Conservation (phyloP, 1,284 basidiomycete genomes). For the Tilletia setariae region DNA sequence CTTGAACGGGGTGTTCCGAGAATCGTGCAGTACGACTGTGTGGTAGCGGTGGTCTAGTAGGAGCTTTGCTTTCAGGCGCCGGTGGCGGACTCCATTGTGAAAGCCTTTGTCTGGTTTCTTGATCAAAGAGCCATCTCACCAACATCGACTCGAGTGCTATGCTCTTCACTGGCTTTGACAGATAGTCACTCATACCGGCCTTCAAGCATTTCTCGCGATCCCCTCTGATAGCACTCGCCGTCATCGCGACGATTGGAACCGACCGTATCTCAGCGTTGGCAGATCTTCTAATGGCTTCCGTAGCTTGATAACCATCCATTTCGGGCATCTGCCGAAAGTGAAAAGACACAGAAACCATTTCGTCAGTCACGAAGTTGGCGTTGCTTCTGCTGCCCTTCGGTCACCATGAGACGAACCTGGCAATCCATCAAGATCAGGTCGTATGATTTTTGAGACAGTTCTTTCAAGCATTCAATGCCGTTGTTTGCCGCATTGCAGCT, state of each 20-base stretch:
- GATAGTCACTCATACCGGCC: slow-evolving; percentile 48
- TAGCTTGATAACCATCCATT: slow-evolving; percentile 48
- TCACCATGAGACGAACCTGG: slow-evolving; percentile 12
- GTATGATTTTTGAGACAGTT: slow-evolving; percentile 37
- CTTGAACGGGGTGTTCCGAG: background rate
- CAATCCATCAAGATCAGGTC: slow-evolving; percentile 33
- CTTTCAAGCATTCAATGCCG: slow-evolving; percentile 43
- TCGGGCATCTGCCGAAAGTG: slow-evolving; percentile 36
- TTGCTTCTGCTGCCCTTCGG: too few relatives aligned
- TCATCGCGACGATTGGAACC: slow-evolving; percentile 48
- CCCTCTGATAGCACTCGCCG: slow-evolving; percentile 45
- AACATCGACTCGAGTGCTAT: slow-evolving; percentile 41
- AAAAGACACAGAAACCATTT: slow-evolving; percentile 24
- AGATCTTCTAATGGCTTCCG: slow-evolving; percentile 36
- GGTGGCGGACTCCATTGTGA: slow-evolving; percentile 31
- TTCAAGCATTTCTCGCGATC: slow-evolving; percentile 48
- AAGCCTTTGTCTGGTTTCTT: slow-evolving; percentile 38
- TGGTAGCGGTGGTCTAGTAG: background rate
- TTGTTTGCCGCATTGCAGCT: slow-evolving; percentile 47
- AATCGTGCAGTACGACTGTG: background rate
- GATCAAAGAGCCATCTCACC: slow-evolving; percentile 45
- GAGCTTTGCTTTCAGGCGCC: background rate
- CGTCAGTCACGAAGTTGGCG: too few relatives aligned
- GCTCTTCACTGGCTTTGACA: slow-evolving; percentile 49
- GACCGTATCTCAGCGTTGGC: slow-evolving; percentile 38